Evolutionary conservation across 345 rosid species (phyloP), one percentile per base, ranked within the genome.

Genomic region (Euphorbia peplus): DNA sequence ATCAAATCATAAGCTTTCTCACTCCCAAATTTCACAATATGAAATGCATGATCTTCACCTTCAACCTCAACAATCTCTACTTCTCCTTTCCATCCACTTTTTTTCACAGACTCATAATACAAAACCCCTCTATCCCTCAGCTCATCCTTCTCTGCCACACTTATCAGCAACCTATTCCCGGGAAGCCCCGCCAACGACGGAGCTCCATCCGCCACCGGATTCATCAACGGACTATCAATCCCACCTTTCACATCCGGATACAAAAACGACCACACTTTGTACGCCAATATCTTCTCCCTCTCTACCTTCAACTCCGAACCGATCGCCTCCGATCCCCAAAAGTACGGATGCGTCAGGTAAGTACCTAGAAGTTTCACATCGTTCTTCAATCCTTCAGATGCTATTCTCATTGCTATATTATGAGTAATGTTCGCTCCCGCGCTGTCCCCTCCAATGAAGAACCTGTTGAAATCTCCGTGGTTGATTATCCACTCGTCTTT

Each of bases 291-390:
- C 16, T 60, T 63, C 53, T 71, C 78, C 1, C 58, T 71, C 3
- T 76, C 76, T 1, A 28, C 72, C 0, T 1, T 18, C 0, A 42
- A 5, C 68, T 85, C 89, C 0, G 67, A 56, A 12, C 85, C 89
- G 0, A 77, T 48, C 14, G 84, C 76, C 59, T 83, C 29, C 0
- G 90, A 82, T 13, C 86, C 82, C 84, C 90, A 86, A 51, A 86
- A 83, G 65, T 67, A 83, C 11, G 84, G 84, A 15, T 86, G 86
- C 0, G 81, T 71, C 11, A 80, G 44, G 52, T 69, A 70, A 30
- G 73, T 72, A 7, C 87, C 87, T 3, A 25, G 3, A 8, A 86
- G 77, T 22, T 48, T 76, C 0, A 76, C 73, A 4, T 72, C 76
- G 4, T 81, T 72, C 0, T 55, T 55, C 60, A 55, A 9, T 4